Evolutionary conservation across 2,329 filamentous ascomycete species (phyloP).

Genomic region (Claviceps maximensis): DNA sequence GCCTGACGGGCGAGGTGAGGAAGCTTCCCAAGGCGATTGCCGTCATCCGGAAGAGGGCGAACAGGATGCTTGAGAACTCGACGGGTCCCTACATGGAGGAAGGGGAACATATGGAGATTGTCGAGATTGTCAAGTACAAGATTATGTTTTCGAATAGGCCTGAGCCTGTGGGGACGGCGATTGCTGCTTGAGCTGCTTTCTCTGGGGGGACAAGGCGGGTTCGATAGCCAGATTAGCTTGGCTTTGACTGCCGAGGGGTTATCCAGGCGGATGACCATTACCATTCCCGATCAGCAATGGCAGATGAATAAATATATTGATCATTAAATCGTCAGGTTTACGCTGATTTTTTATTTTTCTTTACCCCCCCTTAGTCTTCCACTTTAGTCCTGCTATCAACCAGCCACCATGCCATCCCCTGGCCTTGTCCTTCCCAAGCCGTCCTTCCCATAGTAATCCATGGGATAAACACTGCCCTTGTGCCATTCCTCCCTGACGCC

Average conservation of each 20-base stretch:
- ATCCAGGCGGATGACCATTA: neutral
- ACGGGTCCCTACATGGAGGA: slow-evolving; percentile 25
- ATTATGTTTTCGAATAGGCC: slow-evolving; percentile 72
- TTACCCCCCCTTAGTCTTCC: neutral
- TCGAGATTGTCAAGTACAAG: slow-evolving; percentile 80
- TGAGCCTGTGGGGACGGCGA: slow-evolving; percentile 59
- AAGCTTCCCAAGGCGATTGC: slow-evolving; percentile 69
- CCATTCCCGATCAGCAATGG: neutral
- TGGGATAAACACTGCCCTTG: slow-evolving; percentile 55
- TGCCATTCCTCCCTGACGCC: slow-evolving; percentile 67
- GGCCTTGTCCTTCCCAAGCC: slow-evolving; percentile 70
- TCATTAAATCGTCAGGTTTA: neutral
- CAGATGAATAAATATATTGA: neutral
- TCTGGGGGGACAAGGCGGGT: neutral
- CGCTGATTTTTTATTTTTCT: neutral
- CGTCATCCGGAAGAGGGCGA: slow-evolving; percentile 50
- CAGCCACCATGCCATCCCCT: slow-evolving; percentile 7
- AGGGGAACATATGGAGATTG: slow-evolving; percentile 56
- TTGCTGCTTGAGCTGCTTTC: slow-evolving; percentile 1
- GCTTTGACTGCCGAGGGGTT: neutral
- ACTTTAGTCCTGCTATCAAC: neutral
- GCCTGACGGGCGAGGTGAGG: slow-evolving; percentile 80
- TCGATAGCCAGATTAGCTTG: neutral
- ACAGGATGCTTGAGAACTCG: slow-evolving; percentile 27
- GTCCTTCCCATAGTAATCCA: slow-evolving; percentile 95